Conservation (phyloP, 495 filamentous ascomycete genomes). For the Chaetomidium leptoderma region DNA sequence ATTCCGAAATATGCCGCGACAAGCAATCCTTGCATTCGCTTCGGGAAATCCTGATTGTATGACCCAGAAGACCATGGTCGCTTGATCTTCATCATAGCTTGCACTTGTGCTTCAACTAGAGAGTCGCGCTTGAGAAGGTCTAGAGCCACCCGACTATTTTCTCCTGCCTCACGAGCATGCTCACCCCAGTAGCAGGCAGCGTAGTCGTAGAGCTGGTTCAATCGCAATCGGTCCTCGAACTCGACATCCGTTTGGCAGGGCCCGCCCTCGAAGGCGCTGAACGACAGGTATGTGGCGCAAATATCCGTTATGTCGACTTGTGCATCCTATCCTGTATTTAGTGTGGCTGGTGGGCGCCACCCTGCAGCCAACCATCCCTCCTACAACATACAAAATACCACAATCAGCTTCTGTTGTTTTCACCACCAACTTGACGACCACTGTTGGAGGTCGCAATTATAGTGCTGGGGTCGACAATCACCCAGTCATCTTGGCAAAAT, state of each 20-base stretch:
- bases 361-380: no score
- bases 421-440: no score
- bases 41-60: not conserved
- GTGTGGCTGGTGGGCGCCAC: no score
- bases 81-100: conserved; percentile 5
- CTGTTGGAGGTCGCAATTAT: no score
- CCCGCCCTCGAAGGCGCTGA: conserved; percentile 33
- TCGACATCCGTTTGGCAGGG: conserved; percentile 25
- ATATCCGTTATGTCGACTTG: no score
- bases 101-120: conserved; percentile 20
- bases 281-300: conserved; percentile 47
- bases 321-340: no score
- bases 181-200: conserved; percentile 43
- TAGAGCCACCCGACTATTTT: not conserved
- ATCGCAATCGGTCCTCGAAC: conserved; percentile 26
- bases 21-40: not conserved
- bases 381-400: no score
- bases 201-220: conserved; percentile 41
- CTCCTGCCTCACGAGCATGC: conserved; percentile 28
- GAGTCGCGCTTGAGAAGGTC: conserved; percentile 21
- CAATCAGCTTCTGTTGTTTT: no score
- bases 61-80: not conserved
- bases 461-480: no score
- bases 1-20: not conserved
- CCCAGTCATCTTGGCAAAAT: no score